Base-by-base conservation (phyloP, 1,284 basidiomycete species). In the Trametes hirsuta region DNA sequence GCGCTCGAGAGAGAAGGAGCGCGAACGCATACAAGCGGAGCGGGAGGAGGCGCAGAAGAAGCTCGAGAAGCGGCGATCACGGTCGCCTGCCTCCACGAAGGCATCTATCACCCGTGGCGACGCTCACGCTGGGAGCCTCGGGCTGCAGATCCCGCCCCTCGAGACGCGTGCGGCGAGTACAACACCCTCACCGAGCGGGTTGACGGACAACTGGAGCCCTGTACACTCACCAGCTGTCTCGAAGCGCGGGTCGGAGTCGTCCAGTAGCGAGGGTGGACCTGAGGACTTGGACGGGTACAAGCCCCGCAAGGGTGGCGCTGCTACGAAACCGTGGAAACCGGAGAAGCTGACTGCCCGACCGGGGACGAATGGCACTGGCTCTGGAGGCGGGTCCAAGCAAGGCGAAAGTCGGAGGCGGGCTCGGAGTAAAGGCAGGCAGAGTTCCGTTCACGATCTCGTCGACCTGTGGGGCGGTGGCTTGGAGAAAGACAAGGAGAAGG, bases 361-460 rank as follows among this genome's bases (percentile, higher is more conserved):
- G 21, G 50, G 47, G 4, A n/a, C 34, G 45, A 57, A 54, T 30
- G 61, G 63, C 10, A 59, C 47, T 1, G 51, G 50, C 0, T 53
- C 39, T 22, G 34, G 48, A 37, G 50, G 21, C 1, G 12, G 41
- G 9, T 48, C 49, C 0, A 42, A 58, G n/a, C 68, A 65, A 21
- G 68, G 67, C 22, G 63, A 61, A 18, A 62, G 64, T 50, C 58
- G 66, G 25, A 65, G 66, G 49, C 64, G 65, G 39, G 48, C 66
- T 18, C 64, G 55, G 53, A 68, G 72, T 41, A 86, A 84, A 67
- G 77, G 81, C 35, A 76, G 89, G 62, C 89, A 92, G 75, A 86
- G 84, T 65, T 93, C 91, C 8, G 90, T 93, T 24, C 88, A 93
- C 69, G 88, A 93, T 68, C 72, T 92, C 54, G 88, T 92, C 37